Evolutionary conservation across 2,329 filamentous ascomycete genomes (phyloP), one percentile per base, ranked within the genome.

Genomic region (Penicillium digitatum): DNA sequence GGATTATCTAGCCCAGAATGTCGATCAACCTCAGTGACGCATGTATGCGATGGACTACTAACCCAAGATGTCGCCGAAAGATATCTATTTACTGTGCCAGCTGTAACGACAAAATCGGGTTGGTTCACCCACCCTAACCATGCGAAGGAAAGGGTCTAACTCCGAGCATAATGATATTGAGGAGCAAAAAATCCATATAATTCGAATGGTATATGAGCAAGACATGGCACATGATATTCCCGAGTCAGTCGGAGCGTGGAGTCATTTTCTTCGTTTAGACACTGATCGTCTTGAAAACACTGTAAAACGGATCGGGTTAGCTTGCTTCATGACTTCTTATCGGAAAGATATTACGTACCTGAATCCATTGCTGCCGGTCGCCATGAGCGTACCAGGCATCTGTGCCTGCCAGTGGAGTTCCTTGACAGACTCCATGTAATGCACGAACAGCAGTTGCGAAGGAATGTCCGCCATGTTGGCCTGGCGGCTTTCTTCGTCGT

Each of bases 391-490:
- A 29, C 94, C 94, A 0, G 90, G 89, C 71, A 97, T 96, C 78
- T 99, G 94, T 32, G 88, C 89, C 77, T 97, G 93, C 93, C 94
- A 99, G 77, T 99, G 94, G 35, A 92, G 78, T 76, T 99, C 94
- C 82, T 96, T 97, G 54, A 91, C 91, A 65, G 90, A 87, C 67
- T 95, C 88, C 79, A 95, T 90, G 72, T 95, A 96, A 76, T 99
- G 94, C 69, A 96, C 91, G 74, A 99, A 99, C 61, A 99, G 79
- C 66, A 99, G 76, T 75, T 99, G 94, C 5, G 94, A 90, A 55
- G 94, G 94, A 60, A 97, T 90, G 60, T 96, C 93, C 68, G 89
- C 86, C 38, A 93, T 85, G 50, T 90, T 91, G 0, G 87, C 90
- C 4, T 95, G 90, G 71, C 86, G 89, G 76, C 88, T 95, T 81